Percentiles rank a stretch among this genome's conserved stretches.
Conservation (phyloP, 2,329 filamentous ascomycete genomes). For the Ophiostoma ulmi region DNA sequence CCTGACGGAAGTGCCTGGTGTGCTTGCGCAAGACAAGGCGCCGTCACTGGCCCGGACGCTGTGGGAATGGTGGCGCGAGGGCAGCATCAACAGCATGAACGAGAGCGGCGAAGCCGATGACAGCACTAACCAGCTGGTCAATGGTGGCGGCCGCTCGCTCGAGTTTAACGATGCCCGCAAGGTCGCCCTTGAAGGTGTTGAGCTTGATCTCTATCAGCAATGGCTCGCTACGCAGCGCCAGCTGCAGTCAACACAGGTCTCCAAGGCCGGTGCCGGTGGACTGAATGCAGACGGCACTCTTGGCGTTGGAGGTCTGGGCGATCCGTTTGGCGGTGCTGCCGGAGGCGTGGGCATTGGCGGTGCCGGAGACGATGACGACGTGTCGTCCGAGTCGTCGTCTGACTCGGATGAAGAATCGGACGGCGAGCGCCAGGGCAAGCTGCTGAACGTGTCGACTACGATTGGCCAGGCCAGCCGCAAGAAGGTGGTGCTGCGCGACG, state of each 20-base stretch:
- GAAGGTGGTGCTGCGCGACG: conserved; percentile 80
- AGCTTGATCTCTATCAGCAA: conserved; percentile 80
- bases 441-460: conserved; percentile 80
- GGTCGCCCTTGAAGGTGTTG: conserved; percentile 65
- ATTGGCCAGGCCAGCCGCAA: conserved; percentile 78
- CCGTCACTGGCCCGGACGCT: conserved; percentile 66
- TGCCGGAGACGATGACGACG: conserved; percentile 66
- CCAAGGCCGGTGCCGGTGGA: conserved; percentile 44
- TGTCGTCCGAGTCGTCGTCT: conserved; percentile 75
- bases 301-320: conserved; percentile 2
- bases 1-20: conserved; percentile 67
- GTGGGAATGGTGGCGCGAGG: conserved; percentile 71
- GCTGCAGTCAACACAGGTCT: conserved; percentile 68
- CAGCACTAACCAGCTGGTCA: conserved; percentile 51
- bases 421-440: conserved; percentile 83
- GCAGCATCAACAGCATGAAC: conserved; percentile 39
- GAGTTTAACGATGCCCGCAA: conserved; percentile 57
- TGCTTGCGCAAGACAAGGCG: conserved; percentile 41
- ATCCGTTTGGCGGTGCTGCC: not conserved
- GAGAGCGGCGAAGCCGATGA: conserved; percentile 45
- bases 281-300: not conserved
- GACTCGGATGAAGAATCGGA: conserved; percentile 86
- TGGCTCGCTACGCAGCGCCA: conserved; percentile 86
- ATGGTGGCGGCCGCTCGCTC: conserved; percentile 58
- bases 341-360: conserved; percentile 13